These are phyloP conservation scores for Nothopassalora personata DNA, from an alignment of 2,329 filamentous ascomycete genomes.

Conservation along the genomic window DNA sequence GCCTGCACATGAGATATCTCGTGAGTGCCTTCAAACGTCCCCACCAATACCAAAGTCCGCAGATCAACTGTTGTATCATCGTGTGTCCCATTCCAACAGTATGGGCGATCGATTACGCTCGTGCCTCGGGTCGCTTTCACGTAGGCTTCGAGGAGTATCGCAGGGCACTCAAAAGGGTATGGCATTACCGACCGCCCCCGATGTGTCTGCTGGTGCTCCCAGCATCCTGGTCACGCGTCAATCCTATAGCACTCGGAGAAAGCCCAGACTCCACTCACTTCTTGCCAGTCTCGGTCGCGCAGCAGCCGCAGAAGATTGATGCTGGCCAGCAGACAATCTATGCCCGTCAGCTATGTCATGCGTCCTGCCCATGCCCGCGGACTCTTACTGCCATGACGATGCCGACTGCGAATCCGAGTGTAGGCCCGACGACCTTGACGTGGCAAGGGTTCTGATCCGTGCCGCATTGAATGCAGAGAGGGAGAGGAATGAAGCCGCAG, in stretches of 20 bases:
- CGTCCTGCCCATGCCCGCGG: background rate
- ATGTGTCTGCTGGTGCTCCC: slow-evolving; percentile 31
- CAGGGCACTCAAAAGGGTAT: slow-evolving; percentile 30
- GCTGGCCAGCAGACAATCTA: slow-evolving; percentile 36
- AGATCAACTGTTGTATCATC: background rate
- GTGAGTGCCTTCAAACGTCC: background rate
- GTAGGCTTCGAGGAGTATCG: background rate
- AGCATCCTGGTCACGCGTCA: slow-evolving; percentile 23
- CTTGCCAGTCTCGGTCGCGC: slow-evolving; percentile 34
- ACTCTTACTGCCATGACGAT: slow-evolving; percentile 30
- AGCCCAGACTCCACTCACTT: slow-evolving; percentile 13
- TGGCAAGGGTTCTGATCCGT: slow-evolving; percentile 36
- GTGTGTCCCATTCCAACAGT: background rate
- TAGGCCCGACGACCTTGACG: slow-evolving; percentile 36
- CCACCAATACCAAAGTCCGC: background rate
- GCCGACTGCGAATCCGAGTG: slow-evolving; percentile 32
- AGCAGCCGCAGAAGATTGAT: slow-evolving; percentile 35
- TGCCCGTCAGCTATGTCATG: background rate
- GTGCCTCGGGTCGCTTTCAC: background rate
- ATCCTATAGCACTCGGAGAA: background rate
- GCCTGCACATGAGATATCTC: background rate
- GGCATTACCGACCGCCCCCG: slow-evolving; percentile 27
- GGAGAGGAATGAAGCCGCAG: slow-evolving; percentile 28
- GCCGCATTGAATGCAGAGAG: slow-evolving; percentile 35
- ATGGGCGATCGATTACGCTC: background rate